These are phyloP conservation scores for Bipolaris cookei DNA, from an alignment of 2,329 filamentous ascomycete genomes.

Conservation along the genomic window DNA sequence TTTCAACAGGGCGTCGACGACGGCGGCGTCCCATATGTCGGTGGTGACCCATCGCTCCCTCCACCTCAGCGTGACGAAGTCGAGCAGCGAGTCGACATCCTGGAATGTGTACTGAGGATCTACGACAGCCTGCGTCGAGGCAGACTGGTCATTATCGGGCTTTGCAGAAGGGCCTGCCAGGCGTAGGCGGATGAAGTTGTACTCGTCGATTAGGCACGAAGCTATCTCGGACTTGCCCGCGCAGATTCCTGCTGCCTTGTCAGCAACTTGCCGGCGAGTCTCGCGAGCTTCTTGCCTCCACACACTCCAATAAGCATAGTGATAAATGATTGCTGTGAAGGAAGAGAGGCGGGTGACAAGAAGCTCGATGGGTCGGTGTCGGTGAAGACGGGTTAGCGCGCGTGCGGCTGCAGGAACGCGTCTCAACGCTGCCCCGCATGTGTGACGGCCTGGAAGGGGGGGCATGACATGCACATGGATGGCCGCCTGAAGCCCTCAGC, in stretches of 20 bases:
- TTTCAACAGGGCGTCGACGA: conserved; percentile 75
- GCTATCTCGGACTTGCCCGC: conserved; percentile 91
- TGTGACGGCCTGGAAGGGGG: conserved; percentile 19
- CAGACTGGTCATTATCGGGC: conserved; percentile 26
- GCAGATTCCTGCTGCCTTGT: conserved; percentile 73
- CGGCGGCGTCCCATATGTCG: conserved; percentile 74
- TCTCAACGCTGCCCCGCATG: conserved; percentile 20
- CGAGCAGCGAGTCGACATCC: conserved; percentile 71
- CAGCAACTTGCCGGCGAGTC: conserved; percentile 12
- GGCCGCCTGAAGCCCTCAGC: conserved; percentile 4
- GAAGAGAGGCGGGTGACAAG: neutral
- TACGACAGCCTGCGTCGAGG: conserved; percentile 7
- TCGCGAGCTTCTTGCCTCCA: conserved; percentile 38
- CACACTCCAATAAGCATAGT: conserved; percentile 78
- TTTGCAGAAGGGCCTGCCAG: conserved; percentile 55
- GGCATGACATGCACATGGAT: conserved; percentile 1
- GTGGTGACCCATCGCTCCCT: conserved; percentile 83
- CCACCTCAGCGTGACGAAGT: conserved; percentile 88
- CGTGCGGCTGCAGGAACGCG: conserved; percentile 37
- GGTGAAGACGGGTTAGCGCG: conserved; percentile 7
- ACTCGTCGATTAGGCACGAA: conserved; percentile 81
- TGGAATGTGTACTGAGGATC: conserved; percentile 48
- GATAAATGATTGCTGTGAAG: neutral
- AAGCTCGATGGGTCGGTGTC: neutral
- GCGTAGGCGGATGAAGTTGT: conserved; percentile 78